These are phyloP conservation scores for Pseudohalonectria lignicola DNA, from an alignment of 2,329 filamentous ascomycete genomes.

Conservation along the genomic window DNA sequence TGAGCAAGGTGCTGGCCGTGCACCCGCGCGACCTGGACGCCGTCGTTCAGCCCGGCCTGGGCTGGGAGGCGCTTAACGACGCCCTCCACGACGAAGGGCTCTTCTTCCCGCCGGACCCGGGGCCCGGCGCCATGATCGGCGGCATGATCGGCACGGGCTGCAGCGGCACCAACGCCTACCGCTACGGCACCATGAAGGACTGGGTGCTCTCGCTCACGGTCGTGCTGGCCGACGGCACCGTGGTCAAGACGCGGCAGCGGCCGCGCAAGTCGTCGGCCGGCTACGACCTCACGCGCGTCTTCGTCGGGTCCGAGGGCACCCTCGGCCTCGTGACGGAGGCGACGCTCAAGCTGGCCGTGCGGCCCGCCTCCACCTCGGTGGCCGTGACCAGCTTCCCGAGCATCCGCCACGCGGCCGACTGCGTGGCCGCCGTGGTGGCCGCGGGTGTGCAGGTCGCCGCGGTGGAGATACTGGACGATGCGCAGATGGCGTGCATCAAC, in stretches of 20 bases:
- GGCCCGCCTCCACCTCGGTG: slow-evolving; percentile 68
- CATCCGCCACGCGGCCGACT: slow-evolving; percentile 64
- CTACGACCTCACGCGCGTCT: slow-evolving; percentile 82
- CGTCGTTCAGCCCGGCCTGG: slow-evolving; percentile 69
- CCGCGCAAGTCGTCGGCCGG: slow-evolving; percentile 85
- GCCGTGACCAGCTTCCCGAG: slow-evolving; percentile 53
- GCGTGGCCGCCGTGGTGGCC: slow-evolving; percentile 69
- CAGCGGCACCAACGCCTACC: slow-evolving; percentile 78
- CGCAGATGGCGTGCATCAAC: slow-evolving; percentile 69
- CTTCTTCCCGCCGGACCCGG: slow-evolving; percentile 88
- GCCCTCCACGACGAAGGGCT: slow-evolving; percentile 60
- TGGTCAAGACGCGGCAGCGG: slow-evolving; percentile 81
- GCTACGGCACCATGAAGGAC: slow-evolving; percentile 90
- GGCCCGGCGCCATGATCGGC: slow-evolving; percentile 84
- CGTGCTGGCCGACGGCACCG: slow-evolving; percentile 78
- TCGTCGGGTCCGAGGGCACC: slow-evolving; percentile 80
- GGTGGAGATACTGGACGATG: slow-evolving; percentile 87
- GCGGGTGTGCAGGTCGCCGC: slow-evolving; percentile 77
- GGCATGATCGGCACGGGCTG: slow-evolving; percentile 71
- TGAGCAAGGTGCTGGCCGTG: slow-evolving; percentile 70
- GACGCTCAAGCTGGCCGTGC: slow-evolving; percentile 74
- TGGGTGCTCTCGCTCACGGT: slow-evolving; percentile 85
- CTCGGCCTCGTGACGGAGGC: slow-evolving; percentile 76
- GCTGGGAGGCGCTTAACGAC: slow-evolving; percentile 81
- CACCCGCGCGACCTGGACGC: slow-evolving; percentile 71